Evolutionary conservation across 768 basidiomycete genomes (phyloP), one percentile per base, ranked within the genome.

Genomic region (Pholiota microspora): DNA sequence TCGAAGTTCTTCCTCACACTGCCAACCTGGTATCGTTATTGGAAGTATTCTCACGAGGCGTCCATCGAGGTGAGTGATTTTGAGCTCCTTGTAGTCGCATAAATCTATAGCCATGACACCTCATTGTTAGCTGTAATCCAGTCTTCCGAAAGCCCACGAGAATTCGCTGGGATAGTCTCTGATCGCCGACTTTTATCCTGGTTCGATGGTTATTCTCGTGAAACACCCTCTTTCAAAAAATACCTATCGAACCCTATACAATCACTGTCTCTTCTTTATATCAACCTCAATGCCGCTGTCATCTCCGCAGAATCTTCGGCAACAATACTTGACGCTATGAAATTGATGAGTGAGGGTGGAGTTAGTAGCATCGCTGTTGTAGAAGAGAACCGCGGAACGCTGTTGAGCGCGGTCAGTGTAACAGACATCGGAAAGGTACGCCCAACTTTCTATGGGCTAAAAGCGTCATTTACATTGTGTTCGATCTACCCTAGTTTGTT

Each of bases 321-420:
- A 2, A 78, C 79, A 16, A 85, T 92, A 23, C 72, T 92, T 47
- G 86, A 90, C 65, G 89, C 89, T 4, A 93, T 93, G 91, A 82
- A 77, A 55, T 73, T 88, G 25, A 92, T 93, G 90, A 90, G 88
- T 61, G 88, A 90, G 56, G 81, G 88, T 63, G 91, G 91, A 21
- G 89, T 93, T 23, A 91, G 89, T 64, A 91, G 87, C 61, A 76
- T 92, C 42, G 91, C 90, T 13, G 86, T 92, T 3, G 66, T 89
- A 4, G 86, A 89, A 44, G 84, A 86, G 45, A 83, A 82, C 27
- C 75, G 67, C 2, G 83, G 86, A 3, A 76, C 69, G 42, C 68
- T 92, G 51, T 67, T 89, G 51, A 89, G 90, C 55, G 87, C 88
- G 2, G 84, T 92, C 32, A 90, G 88, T 64, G 91, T 91, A 4